Evolutionary conservation across 2,329 filamentous ascomycete genomes (phyloP).

Genomic region (Claviceps spartinae): DNA sequence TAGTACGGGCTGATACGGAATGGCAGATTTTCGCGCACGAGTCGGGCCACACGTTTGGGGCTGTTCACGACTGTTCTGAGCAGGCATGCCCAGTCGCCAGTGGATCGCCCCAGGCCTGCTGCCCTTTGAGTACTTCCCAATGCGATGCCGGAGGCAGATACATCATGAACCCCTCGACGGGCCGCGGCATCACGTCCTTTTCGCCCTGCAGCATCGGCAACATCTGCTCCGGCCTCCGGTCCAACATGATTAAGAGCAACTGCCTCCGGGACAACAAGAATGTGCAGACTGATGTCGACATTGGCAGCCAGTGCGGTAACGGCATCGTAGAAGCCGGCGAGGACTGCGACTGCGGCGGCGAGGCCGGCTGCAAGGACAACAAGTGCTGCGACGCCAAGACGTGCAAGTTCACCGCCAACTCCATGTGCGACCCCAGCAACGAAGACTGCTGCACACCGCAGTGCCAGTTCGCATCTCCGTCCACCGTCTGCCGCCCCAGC

Average conservation of each 20-base stretch:
- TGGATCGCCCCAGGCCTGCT: constrained; percentile 48
- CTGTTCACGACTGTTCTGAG: constrained; percentile 78
- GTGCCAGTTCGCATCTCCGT: constrained; percentile 54
- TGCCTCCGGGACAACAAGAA: constrained; percentile 81
- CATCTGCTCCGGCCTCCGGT: constrained; percentile 75
- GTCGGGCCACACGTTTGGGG: constrained; percentile 86
- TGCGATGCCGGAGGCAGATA: constrained; percentile 70
- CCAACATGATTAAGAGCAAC: constrained; percentile 52
- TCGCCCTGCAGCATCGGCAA: constrained; percentile 86
- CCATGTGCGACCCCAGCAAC: constrained; percentile 70
- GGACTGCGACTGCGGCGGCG: constrained; percentile 89
- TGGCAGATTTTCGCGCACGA: constrained; percentile 97
- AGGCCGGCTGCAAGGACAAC: constrained; percentile 56
- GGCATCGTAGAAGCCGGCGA: constrained; percentile 91
- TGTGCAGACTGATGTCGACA: constrained; percentile 69
- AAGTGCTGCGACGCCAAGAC: constrained; percentile 73
- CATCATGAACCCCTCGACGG: constrained; percentile 94
- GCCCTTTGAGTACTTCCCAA: constrained; percentile 51
- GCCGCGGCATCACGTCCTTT: constrained; percentile 58
- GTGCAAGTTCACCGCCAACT: constrained; percentile 64
- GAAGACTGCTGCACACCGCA: constrained; percentile 62
- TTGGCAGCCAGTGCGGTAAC: constrained; percentile 81
- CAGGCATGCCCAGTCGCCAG: constrained; percentile 51
- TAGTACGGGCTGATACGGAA: constrained; percentile 68
- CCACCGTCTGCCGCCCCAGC: constrained; percentile 65